Conservation (phyloP, 177 flowering plant species). For the Vitis hybrid region DNA sequence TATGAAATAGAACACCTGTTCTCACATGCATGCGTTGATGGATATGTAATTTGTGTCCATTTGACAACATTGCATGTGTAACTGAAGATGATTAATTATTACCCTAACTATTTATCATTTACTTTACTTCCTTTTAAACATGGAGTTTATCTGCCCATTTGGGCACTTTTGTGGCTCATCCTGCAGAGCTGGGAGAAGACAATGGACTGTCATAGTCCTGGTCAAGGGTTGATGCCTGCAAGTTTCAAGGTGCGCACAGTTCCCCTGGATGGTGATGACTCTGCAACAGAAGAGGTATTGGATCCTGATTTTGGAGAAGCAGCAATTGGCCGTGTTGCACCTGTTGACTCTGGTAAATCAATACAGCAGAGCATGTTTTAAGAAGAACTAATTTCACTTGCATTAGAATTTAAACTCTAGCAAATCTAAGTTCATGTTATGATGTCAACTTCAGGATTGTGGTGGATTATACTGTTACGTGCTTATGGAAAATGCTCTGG, state of each 20-base stretch:
- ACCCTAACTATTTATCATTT: background rate
- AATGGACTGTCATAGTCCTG: slow-evolving; percentile 62
- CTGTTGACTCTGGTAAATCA: slow-evolving; percentile 51
- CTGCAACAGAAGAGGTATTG: slow-evolving; percentile 51
- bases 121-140: background rate
- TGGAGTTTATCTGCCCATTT: background rate
- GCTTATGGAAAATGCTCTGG: slow-evolving; percentile 63
- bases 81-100: background rate
- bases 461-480: slow-evolving; percentile 64
- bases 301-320: slow-evolving; percentile 75
- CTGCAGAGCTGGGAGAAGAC: slow-evolving; percentile 63
- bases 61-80: too few species aligned
- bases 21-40: background rate
- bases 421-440: background rate
- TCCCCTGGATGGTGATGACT: slow-evolving; percentile 51
- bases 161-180: background rate
- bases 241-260: slow-evolving; percentile 57
- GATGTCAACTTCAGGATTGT: slow-evolving; percentile 38
- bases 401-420: background rate
- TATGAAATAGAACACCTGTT: too few species aligned
- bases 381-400: background rate
- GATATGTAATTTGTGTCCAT: too few species aligned
- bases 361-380: background rate
- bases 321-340: slow-evolving; percentile 66
- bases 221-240: slow-evolving; percentile 67